A percentile compares a stretch with the other conserved stretches of the same genome.
These are phyloP conservation scores for Bacterosira constricta DNA, from an alignment of 108 stramenopile species.

Conservation along the genomic window DNA sequence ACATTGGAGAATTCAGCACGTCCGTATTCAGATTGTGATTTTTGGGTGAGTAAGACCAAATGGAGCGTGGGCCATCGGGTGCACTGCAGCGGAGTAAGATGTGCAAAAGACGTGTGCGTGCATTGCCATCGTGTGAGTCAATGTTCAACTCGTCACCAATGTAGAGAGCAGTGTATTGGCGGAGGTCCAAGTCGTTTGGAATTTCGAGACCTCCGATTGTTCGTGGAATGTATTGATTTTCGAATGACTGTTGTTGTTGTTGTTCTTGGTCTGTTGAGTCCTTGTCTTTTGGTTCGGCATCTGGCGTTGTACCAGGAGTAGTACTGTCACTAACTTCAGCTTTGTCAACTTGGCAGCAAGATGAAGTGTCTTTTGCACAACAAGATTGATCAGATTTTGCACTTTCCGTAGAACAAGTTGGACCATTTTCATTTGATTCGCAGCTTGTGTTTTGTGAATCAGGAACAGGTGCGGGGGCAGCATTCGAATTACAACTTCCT, in stretches of 20 bases:
- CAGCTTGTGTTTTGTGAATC: too few relatives aligned
- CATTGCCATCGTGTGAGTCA: constrained; percentile 29
- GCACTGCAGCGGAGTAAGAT: constrained; percentile 58
- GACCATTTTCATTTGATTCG: background rate
- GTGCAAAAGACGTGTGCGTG: constrained; percentile 44
- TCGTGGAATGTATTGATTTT: constrained; percentile 35
- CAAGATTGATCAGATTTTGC: constrained; percentile 4
- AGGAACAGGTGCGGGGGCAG: background rate
- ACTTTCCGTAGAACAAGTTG: background rate
- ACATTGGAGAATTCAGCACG: constrained; percentile 39
- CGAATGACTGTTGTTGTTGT: background rate
- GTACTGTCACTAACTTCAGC: background rate
- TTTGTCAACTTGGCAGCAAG: constrained; percentile 1
- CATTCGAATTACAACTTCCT: background rate
- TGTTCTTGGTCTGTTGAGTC: background rate
- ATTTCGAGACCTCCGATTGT: constrained; percentile 81
- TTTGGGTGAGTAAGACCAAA: constrained; percentile 78
- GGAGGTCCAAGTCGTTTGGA: constrained; percentile 61
- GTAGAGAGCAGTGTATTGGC: constrained; percentile 69
- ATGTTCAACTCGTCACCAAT: constrained; percentile 67
- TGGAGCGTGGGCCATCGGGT: constrained; percentile 41
- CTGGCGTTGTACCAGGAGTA: background rate
- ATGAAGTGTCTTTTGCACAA: constrained; percentile 6
- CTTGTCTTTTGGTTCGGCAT: background rate
- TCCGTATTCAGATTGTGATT: constrained; percentile 29